Base-by-base conservation (phyloP, 2,329 filamentous ascomycete genomes). In the Cryphonectria carpinicola region DNA sequence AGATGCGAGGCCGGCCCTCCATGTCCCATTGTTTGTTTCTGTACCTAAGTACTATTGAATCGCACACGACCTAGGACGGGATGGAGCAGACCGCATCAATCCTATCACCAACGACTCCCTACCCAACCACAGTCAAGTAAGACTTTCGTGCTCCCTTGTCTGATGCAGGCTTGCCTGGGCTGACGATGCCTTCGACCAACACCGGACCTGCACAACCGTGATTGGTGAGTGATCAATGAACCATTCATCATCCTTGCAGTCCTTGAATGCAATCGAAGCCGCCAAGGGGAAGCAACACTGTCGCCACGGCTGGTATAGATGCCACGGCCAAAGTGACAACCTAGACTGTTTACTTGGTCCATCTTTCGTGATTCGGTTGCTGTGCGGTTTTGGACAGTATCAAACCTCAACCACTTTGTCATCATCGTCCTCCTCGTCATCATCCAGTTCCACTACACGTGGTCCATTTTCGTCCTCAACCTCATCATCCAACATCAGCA, bases 401-500 rank as follows among this genome's bases (percentile, higher is more conserved):
- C 60, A 88, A 2, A 89, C 86, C 74, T 89, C 86, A 0, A 88
- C 82, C 65, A 89, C 82, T 73, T 84, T 81, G 22, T 89, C 87
- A 7, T 88, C 86, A 60, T 85, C 83, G 1, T 81, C 85, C 14
- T 86, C 87, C 4, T 88, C 86, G 41, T 85, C 83, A 52, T 88
- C 86, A 49, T 68, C 66, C 17, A 67, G 13, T 3, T 81, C 84
- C n/a, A 86, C 85, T 54, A 84, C 79, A 72, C 79, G 76, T 71
- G 82, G 74, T 74, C 80, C 78, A 69, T 86, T 84, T 71, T 83
- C 79, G 65, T 83, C 78, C 28, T 79, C 79, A 64, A 82, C 81
- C 69, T 78, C 80, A 66, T 83, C 94, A 61, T 94, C 93, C 69
- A 93, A 86, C 89, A 94, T 94, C 72, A 97, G 79, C 8, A 97